Evolutionary conservation across 2,329 filamentous ascomycete species (phyloP), one percentile per base, ranked within the genome.

Genomic region (Madurella fahalii): DNA sequence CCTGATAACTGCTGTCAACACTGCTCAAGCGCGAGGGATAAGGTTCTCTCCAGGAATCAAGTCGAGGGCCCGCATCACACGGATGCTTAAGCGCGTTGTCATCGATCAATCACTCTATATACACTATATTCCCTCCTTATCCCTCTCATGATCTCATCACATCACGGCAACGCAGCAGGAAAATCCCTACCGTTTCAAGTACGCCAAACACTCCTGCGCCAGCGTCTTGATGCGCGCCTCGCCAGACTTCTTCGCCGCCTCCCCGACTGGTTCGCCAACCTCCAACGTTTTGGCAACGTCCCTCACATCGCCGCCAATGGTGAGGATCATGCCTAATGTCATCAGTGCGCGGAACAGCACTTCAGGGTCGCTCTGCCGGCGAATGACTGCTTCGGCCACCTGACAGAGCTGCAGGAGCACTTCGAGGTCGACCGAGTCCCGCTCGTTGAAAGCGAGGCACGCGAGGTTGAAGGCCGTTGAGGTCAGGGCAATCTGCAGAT

Each of bases 401-500:
- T 62, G 83, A 65, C 40, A 73, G 73, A 58, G 71, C 68, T 70
- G 78, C 68, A 47, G 76, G 67, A 70, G 58, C 13, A 67, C 68
- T 40, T 77, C 74, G 39, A 73, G 69, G 8, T 79, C 77, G 41
- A 71, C 73, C 53, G 69, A 69, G 55, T 71, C 71, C 58, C 69
- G 77, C 60, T 77, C 70, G 49, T 73, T 73, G 31, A 79, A 81
- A 5, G 89, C 79, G 11, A 92, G 78, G 1, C 96, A 90, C 0
- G 90, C 79, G 60, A 89, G 87, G 71, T 99, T 97, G 67, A 97
- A 86, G 56, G 87, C 85, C 0, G 90, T 78, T 0, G 94, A 96
- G 1, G 89, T 85, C 16, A 90, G 76, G 0, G 94, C 93, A 52
- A 96, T 86, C 48, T 87, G 82, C 11, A 97, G 76, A 63, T 95